phyloP scores from a whole-genome alignment of 306 rosid genomes.

The Luffa aegyptiaca region DNA sequence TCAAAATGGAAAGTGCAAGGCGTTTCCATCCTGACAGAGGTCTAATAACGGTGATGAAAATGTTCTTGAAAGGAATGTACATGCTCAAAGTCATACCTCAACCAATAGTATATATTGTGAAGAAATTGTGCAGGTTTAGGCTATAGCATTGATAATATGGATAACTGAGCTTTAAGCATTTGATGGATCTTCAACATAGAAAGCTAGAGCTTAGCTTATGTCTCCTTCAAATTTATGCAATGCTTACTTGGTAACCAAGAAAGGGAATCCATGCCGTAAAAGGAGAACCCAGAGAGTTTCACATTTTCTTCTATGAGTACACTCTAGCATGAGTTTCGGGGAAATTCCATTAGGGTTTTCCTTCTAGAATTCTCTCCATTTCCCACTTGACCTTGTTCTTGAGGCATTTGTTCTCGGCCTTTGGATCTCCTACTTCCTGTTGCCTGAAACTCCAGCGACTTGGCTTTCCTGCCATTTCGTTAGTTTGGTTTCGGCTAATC shows the following conservation, averaged over 20 bases:
- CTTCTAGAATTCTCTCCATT: constrained; percentile 26
- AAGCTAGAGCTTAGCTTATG: too few relatives aligned
- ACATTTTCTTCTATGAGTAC: too few relatives aligned
- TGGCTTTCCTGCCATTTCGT: not conserved
- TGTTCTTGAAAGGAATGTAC: not conserved
- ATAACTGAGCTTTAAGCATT: not conserved
- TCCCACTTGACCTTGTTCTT: constrained; percentile 21
- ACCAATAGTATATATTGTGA: not conserved
- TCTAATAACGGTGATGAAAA: not conserved
- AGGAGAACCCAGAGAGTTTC: too few relatives aligned
- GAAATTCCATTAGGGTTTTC: constrained; percentile 67
- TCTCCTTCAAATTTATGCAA: too few relatives aligned
- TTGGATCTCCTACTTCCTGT: constrained; percentile 15
- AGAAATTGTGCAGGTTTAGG: not conserved
- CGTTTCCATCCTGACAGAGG: not conserved
- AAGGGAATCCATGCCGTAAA: too few relatives aligned
- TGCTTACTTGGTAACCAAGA: too few relatives aligned
- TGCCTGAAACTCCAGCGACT: not conserved
- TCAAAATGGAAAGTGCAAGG: not conserved
- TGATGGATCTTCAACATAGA: too few relatives aligned
- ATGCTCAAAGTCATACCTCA: not conserved
- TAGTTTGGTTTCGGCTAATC: constrained; percentile 19
- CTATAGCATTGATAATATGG: not conserved
- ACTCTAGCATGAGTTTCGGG: not conserved
- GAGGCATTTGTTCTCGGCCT: constrained; percentile 26